phyloP scores from a whole-genome alignment of 495 filamentous ascomycete species.

The Xylaria cubensis region DNA sequence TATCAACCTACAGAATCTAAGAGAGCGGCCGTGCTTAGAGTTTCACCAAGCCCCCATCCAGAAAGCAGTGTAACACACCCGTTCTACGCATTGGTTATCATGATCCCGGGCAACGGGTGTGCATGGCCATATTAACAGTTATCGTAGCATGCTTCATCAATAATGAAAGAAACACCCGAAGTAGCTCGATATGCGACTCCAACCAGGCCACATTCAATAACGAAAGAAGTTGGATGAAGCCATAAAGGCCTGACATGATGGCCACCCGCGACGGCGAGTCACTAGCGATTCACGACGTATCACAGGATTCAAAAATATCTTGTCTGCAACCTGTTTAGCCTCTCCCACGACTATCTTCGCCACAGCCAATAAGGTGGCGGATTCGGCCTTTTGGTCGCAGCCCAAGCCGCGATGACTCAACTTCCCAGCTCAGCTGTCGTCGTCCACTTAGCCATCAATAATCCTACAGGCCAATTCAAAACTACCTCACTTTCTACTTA shows the following conservation, averaged over 20 bases:
- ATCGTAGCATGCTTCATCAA: conserved; percentile 11
- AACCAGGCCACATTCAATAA: conserved; percentile 19
- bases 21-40: conserved; percentile 3
- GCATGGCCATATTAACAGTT: conserved; percentile 6
- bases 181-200: conserved; percentile 11
- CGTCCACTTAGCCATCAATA: conserved; percentile 1
- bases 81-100: conserved; percentile 8
- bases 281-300: conserved; percentile 18
- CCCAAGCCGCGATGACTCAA: conserved; percentile 30
- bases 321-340: conserved; percentile 17
- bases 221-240: background rate
- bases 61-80: conserved; percentile 25
- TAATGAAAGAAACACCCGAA: conserved; percentile 18
- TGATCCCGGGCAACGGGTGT: conserved; percentile 4
- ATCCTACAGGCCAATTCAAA: conserved; percentile 16
- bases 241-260: conserved; percentile 4
- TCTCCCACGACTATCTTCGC: background rate
- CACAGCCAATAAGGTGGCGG: conserved; percentile 17
- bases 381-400: conserved; percentile 20
- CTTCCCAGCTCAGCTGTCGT: conserved; percentile 19
- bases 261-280: conserved; percentile 11
- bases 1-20: conserved; percentile 2
- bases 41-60: conserved; percentile 7
- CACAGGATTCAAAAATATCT: conserved; percentile 9
- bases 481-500: conserved; percentile 15